These are phyloP conservation scores for Trifolium subterraneum DNA, from an alignment of 306 rosid genomes.

Conservation along the genomic window DNA sequence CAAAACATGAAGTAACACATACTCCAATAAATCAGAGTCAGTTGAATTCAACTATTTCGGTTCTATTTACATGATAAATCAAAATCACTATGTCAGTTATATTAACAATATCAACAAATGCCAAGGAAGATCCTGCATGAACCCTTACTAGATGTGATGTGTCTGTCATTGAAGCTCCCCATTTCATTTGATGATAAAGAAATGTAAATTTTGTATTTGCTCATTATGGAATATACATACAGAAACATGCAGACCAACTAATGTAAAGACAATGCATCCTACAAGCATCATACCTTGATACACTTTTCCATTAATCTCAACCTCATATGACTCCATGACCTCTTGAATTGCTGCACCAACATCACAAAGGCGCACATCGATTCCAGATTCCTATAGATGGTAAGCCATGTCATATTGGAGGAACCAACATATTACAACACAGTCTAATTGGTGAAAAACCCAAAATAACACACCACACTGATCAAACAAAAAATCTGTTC, in stretches of 20 bases:
- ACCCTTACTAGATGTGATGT: background rate
- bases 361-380: constrained; percentile 96
- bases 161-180: background rate
- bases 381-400: constrained; percentile 79
- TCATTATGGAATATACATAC: constrained; percentile 14
- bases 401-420: constrained; percentile 34
- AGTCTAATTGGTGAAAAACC: constrained; percentile 29
- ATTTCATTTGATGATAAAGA: constrained; percentile 10
- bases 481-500: background rate
- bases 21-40: background rate
- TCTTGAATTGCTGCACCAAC: constrained; percentile 98
- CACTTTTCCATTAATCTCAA: constrained; percentile 95
- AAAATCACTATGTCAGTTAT: background rate
- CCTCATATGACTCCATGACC: constrained; percentile 96
- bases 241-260: constrained; percentile 17
- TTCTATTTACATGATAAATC: background rate
- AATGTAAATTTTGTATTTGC: background rate
- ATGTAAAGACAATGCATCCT: background rate
- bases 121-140: constrained; percentile 3
- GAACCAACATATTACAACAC: constrained; percentile 33
- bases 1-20: background rate
- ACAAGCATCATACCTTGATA: constrained; percentile 67
- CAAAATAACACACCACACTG: constrained; percentile 12
- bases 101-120: constrained; percentile 1
- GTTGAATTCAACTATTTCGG: background rate